Conservation (phyloP, 495 filamentous ascomycete species). For the Tuber indicum region DNA sequence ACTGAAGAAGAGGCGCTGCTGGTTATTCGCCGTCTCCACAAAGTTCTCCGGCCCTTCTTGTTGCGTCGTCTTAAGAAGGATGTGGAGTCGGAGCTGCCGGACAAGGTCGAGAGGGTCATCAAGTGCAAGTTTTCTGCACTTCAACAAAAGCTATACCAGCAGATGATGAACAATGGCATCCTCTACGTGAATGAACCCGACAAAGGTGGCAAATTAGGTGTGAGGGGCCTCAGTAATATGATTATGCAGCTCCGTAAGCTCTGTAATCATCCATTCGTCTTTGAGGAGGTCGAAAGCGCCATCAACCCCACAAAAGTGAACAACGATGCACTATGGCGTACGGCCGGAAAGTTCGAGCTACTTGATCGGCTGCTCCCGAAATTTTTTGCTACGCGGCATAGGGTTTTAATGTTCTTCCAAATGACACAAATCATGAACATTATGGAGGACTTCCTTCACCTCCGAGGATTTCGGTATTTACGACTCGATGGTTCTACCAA, state of each 20-base stretch:
- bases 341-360: conserved; percentile 93
- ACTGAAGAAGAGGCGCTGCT: conserved; percentile 99
- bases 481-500: conserved; percentile 95
- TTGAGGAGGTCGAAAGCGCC: conserved; percentile 93
- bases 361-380: conserved; percentile 89
- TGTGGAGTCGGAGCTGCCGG: conserved; percentile 95
- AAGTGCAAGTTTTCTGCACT: conserved; percentile 97
- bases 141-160: conserved; percentile 88
- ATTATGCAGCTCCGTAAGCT: conserved; percentile 98
- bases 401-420: conserved; percentile 99
- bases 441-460: conserved; percentile 96
- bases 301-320: conserved; percentile 83
- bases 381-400: conserved; percentile 79
- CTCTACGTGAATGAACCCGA: conserved; percentile 80
- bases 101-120: conserved; percentile 98
- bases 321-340: conserved; percentile 93
- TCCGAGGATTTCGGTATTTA: conserved; percentile 72
- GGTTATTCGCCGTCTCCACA: conserved; percentile 95
- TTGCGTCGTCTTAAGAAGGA: conserved; percentile 98
- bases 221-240: conserved; percentile 97
- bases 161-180: conserved; percentile 90
- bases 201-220: conserved; percentile 90
- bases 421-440: conserved; percentile 99
- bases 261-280: conserved; percentile 98
- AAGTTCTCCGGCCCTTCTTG: conserved; percentile 94